phyloP scores from a whole-genome alignment of 352 stramenopile genomes.

The Pythium aristosporum region DNA sequence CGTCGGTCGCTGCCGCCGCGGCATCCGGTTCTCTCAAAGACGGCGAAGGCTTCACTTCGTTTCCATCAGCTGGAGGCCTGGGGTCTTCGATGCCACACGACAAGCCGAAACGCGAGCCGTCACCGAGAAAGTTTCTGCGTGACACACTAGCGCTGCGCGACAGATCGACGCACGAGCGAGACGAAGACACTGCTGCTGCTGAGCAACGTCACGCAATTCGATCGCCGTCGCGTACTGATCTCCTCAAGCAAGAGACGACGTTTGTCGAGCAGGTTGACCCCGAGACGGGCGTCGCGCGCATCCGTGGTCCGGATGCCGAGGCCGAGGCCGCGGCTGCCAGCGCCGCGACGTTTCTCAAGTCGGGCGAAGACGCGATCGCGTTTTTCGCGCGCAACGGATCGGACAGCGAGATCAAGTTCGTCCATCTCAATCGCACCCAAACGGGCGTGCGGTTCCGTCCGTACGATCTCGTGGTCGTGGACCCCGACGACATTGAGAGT shows the following conservation, averaged over 20 bases:
- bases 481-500: constrained; percentile 66
- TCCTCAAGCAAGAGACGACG: constrained; percentile 24
- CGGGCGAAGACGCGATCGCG: constrained; percentile 91
- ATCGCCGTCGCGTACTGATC: constrained; percentile 18
- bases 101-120: constrained; percentile 50
- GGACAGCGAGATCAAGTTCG: constrained; percentile 93
- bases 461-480: constrained; percentile 91
- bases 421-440: constrained; percentile 88
- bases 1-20: not conserved
- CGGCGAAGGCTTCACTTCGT: not conserved
- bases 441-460: constrained; percentile 79
- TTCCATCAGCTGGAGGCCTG: not conserved
- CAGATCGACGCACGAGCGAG: not conserved
- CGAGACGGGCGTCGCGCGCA: constrained; percentile 37
- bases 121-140: constrained; percentile 64
- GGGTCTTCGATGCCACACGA: constrained; percentile 13
- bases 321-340: constrained; percentile 52
- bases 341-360: constrained; percentile 57
- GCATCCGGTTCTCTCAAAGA: not conserved
- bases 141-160: constrained; percentile 38
- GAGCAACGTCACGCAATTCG: constrained; percentile 8
- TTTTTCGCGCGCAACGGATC: constrained; percentile 93
- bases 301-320: constrained; percentile 39
- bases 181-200: constrained; percentile 20
- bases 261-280: constrained; percentile 53